Conservation (phyloP, 1,139 yeast genomes). For the Nakaseomyces uthaithaninus region DNA sequence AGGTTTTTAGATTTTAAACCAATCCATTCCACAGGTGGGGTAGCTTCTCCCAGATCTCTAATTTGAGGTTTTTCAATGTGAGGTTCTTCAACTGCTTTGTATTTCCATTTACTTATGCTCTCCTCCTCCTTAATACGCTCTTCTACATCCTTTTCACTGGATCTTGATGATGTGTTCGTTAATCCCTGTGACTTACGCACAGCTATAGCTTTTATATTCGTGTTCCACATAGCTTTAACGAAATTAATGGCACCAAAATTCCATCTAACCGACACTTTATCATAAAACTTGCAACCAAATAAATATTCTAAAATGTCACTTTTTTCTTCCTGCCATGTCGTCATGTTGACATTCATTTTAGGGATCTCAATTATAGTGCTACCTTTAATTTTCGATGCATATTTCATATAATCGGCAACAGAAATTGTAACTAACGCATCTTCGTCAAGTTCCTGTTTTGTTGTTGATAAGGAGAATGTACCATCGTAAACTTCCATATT, state of each 20-base stretch:
- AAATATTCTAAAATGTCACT: slow-evolving; percentile 52
- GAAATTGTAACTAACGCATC: slow-evolving; percentile 40
- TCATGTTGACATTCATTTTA: slow-evolving; percentile 64
- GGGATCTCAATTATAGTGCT: slow-evolving; percentile 80
- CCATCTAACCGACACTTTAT: slow-evolving; percentile 87
- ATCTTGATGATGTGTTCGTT: slow-evolving; percentile 26
- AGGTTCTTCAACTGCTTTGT: slow-evolving; percentile 65
- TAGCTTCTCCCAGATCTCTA: slow-evolving; percentile 88
- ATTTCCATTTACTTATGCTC: slow-evolving; percentile 47
- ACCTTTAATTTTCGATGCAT: slow-evolving; percentile 59
- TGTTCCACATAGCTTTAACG: slow-evolving; percentile 82
- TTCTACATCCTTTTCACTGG: slow-evolving; percentile 37
- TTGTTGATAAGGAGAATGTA: slow-evolving; percentile 54
- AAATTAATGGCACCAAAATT: slow-evolving; percentile 87
- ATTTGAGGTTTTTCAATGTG: slow-evolving; percentile 82
- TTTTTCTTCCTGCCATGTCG: slow-evolving; percentile 51
- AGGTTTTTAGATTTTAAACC: slow-evolving; percentile 81
- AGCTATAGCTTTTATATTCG: slow-evolving; percentile 55
- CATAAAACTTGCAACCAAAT: slow-evolving; percentile 70
- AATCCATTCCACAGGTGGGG: slow-evolving; percentile 97
- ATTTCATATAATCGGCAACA: slow-evolving; percentile 48
- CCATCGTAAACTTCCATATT: slow-evolving; percentile 52
- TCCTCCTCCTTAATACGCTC: slow-evolving; percentile 60
- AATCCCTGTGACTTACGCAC: slow-evolving; percentile 38
- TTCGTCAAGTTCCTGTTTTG: slow-evolving; percentile 40